Percentiles rank a stretch among this genome's conserved stretches.
phyloP scores from a whole-genome alignment of 2,329 filamentous ascomycete genomes.

The Cladosporium sp. region DNA sequence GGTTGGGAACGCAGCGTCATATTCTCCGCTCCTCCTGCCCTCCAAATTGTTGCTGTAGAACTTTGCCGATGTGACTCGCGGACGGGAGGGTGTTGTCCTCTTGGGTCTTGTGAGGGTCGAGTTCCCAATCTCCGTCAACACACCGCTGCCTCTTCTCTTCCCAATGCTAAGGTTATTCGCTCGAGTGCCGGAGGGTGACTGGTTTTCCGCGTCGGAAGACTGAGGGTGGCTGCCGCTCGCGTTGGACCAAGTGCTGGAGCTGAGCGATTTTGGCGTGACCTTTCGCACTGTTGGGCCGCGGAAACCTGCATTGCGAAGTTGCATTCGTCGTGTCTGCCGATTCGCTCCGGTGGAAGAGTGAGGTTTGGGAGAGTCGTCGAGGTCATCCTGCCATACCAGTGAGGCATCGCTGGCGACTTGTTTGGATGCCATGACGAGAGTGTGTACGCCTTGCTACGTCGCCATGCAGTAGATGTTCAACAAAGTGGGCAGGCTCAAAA shows the following conservation, averaged over 20 bases:
- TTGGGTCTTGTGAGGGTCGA: slow-evolving; percentile 18
- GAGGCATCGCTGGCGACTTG: slow-evolving; percentile 9
- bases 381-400: slow-evolving; percentile 10
- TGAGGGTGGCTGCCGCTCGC: slow-evolving; percentile 14
- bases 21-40: slow-evolving; percentile 12
- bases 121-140: slow-evolving; percentile 30
- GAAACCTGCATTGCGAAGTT: slow-evolving; percentile 34
- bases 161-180: slow-evolving; percentile 15
- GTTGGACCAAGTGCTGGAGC: slow-evolving; percentile 23
- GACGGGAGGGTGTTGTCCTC: slow-evolving; percentile 11
- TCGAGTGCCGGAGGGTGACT: slow-evolving; percentile 18
- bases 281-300: slow-evolving; percentile 29
- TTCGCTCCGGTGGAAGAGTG: slow-evolving; percentile 22
- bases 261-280: slow-evolving; percentile 28
- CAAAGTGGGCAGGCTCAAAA: neutral
- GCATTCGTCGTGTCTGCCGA: slow-evolving; percentile 27
- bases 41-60: slow-evolving; percentile 16
- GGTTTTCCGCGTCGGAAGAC: slow-evolving; percentile 22
- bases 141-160: slow-evolving; percentile 20
- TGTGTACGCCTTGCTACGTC: neutral
- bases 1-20: slow-evolving; percentile 16
- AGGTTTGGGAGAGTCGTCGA: neutral
- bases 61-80: slow-evolving; percentile 18
- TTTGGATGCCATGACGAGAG: slow-evolving; percentile 4
- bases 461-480: too few relatives aligned